Base-by-base conservation (phyloP, 2,329 filamentous ascomycete genomes). In the Huntiella decipiens region DNA sequence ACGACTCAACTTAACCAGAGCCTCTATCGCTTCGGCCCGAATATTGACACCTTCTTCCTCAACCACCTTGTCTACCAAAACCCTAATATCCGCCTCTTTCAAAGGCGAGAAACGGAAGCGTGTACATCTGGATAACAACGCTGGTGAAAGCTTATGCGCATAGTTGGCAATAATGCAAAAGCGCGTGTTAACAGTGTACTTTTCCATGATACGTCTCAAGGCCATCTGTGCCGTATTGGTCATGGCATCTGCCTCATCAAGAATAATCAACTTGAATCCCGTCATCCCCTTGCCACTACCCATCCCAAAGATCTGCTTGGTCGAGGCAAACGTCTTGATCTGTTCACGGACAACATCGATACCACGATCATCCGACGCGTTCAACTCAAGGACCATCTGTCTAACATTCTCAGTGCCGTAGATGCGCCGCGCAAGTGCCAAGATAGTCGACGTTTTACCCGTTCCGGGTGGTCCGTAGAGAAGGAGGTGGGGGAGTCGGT, bases 161-260 rank as follows among this genome's bases (percentile, higher is more conserved):
- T 98, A 98, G 64, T 98, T 98, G 55, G 91, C 91, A 55, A 98
- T 96, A 58, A 98, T 85, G 65, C 88, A 96, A 65, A 98, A 98
- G 44, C 91, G 73, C 2, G 91, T 95, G 65, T 98, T 98, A 50
- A 83, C 83, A 1, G 91, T 98, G 66, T 98, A 98, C 65, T 94
- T 94, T 60, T 98, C 91, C 91, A 98, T 98, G 58, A 98, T 96
- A 41, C 91, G 71, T 51, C 91, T 75, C 46, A 98, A 68, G 0
- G 91, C 91, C 88, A 98, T 98, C 63, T 98, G 91, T 4, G 91
- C 91, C 0, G 88, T 92, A 45, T 84, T 82, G n/a, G 91, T 98
- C 91, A 98, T 98, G 45, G 91, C 91, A 60, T 98, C 91, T n/a
- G 91, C 91, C 66, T 98, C 91, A 61, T 98, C 91, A 4, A 98